Evolutionary conservation across 1,284 basidiomycete genomes (phyloP).

Genomic region (Schizopora paradoxa): DNA sequence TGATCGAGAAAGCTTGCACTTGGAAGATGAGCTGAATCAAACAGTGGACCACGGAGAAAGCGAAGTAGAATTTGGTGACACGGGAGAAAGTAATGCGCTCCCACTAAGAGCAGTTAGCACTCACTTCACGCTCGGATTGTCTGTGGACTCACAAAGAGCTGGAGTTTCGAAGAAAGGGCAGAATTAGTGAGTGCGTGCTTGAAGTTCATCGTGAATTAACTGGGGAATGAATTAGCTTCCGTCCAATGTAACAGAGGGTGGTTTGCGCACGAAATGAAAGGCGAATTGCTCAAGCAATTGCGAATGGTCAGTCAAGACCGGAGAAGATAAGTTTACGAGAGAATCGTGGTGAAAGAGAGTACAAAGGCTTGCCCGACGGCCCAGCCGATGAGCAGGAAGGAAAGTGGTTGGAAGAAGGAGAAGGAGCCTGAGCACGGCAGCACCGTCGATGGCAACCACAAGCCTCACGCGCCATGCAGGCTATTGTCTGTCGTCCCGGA

Average conservation of each 20-base stretch:
- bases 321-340: conserved; percentile 8
- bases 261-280: conserved; percentile 24
- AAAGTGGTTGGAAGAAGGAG: conserved; percentile 28
- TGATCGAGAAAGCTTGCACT: conserved; percentile 59
- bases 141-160: conserved; percentile 45
- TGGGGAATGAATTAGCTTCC: conserved; percentile 4
- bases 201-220: conserved; percentile 36
- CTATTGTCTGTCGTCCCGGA: no score
- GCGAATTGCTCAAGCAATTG: conserved; percentile 44
- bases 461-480: no score
- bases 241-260: background rate
- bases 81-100: conserved; percentile 63
- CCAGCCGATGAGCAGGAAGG: conserved; percentile 42
- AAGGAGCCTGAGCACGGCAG: conserved; percentile 10
- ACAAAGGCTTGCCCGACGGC: conserved; percentile 35
- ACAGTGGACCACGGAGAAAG: conserved; percentile 64
- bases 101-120: conserved; percentile 43
- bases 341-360: conserved; percentile 10
- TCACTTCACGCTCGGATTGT: conserved; percentile 6
- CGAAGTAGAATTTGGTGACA: conserved; percentile 59
- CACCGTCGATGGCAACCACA: no score
- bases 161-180: conserved; percentile 40
- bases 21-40: conserved; percentile 65
- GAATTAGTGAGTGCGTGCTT: conserved; percentile 38
- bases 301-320: conserved; percentile 18